Percentiles rank a stretch among this genome's conserved stretches.
These are phyloP conservation scores for Aspergillus taichungensis DNA, from an alignment of 495 filamentous ascomycete genomes.

Conservation along the genomic window DNA sequence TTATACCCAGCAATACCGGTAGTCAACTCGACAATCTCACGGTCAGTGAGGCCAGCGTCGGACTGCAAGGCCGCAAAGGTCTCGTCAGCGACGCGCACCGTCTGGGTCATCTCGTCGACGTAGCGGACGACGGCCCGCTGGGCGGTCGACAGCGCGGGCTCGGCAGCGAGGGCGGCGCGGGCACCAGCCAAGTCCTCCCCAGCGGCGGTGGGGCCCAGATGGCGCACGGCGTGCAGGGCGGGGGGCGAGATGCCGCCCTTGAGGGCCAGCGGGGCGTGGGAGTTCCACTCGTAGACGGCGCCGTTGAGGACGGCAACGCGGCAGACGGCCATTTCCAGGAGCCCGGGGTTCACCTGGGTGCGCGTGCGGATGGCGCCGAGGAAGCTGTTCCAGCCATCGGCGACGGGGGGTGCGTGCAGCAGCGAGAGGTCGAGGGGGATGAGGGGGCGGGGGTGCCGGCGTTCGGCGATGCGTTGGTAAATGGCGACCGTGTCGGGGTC, in stretches of 20 bases:
- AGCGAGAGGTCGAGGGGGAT: conserved; percentile 61
- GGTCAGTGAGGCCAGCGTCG: conserved; percentile 39
- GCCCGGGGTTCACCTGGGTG: conserved; percentile 54
- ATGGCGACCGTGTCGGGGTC: conserved; percentile 37
- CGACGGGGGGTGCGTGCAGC: conserved; percentile 58
- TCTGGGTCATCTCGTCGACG: conserved; percentile 27
- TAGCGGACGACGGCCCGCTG: conserved; percentile 51
- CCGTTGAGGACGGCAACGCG: conserved; percentile 64
- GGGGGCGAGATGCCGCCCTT: conserved; percentile 28
- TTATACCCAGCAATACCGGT: conserved; percentile 77
- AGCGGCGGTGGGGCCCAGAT: conserved; percentile 29
- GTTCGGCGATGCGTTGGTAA: conserved; percentile 48
- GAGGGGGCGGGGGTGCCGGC: conserved; percentile 52
- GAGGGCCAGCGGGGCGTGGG: conserved; percentile 59
- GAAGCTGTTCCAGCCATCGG: conserved; percentile 71
- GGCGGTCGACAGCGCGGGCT: too few relatives aligned
- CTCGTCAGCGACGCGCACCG: conserved; percentile 49
- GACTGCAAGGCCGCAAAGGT: conserved; percentile 51
- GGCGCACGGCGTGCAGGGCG: conserved; percentile 38
- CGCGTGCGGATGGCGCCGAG: conserved; percentile 57
- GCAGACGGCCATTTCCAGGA: conserved; percentile 27
- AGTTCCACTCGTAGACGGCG: conserved; percentile 73
- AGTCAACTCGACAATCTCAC: conserved; percentile 60
- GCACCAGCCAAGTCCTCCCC: conserved; percentile 14
- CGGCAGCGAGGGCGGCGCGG: too few relatives aligned